Conservation (phyloP, 129 eudicot genomes). For the Saussurea involucrata region DNA sequence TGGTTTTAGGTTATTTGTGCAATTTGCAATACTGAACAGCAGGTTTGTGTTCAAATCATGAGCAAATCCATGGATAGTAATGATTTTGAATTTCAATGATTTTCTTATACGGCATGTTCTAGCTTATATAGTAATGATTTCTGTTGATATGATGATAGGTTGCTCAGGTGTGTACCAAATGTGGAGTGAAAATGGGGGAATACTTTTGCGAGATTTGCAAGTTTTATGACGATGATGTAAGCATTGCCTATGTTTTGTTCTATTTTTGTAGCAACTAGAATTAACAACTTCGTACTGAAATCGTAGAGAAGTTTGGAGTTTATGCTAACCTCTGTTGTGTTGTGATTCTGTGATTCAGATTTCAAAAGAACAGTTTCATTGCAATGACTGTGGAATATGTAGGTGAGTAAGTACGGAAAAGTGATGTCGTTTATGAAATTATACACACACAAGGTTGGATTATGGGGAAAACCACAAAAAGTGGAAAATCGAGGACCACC, state of each 20-base stretch:
- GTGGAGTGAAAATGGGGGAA: conserved; percentile 91
- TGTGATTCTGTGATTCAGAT: conserved; percentile 38
- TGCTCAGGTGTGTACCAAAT: conserved; percentile 63
- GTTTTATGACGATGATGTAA: conserved; percentile 91
- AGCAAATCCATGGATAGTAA: not conserved
- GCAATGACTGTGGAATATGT: conserved; percentile 90
- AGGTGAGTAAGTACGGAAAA: conserved; percentile 44
- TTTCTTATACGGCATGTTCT: not conserved
- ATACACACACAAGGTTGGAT: not conserved
- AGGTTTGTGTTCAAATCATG: conserved; percentile 41
- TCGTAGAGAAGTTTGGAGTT: not conserved
- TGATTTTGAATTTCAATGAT: not conserved
- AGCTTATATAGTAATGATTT: not conserved
- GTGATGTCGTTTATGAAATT: conserved; percentile 7
- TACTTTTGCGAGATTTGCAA: conserved; percentile 80
- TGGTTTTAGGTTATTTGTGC: conserved; percentile 78
- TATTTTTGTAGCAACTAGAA: not conserved
- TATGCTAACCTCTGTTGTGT: not conserved
- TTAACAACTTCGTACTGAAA: not conserved
- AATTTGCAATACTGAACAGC: conserved; percentile 74
- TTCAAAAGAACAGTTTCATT: conserved; percentile 70
- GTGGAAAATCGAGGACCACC: no score
- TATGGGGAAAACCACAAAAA: no score
- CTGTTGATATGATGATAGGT: conserved; percentile 46
- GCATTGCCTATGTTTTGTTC: not conserved